Conservation (phyloP, 805 yeast species). For the Ogataea ramenticola region DNA sequence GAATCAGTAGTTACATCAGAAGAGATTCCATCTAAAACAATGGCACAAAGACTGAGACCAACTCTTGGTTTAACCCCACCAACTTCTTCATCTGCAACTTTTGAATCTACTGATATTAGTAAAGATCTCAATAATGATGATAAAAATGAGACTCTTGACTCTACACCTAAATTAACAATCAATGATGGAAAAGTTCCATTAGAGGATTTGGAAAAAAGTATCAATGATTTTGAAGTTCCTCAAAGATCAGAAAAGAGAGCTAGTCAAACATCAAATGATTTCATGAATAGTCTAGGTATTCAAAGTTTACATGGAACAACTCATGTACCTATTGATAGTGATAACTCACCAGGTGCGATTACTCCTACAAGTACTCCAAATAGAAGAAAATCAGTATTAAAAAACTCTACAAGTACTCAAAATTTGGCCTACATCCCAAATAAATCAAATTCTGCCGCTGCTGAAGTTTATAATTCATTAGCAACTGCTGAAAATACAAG, state of each 20-base stretch:
- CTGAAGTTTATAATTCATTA: slow-evolving; percentile 56
- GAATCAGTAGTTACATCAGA: neutral
- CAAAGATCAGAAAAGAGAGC: slow-evolving; percentile 24
- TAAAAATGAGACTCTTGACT: too few relatives aligned
- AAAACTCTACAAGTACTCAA: slow-evolving; percentile 18
- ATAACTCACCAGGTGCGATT: slow-evolving; percentile 11
- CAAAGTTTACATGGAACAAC: too few relatives aligned
- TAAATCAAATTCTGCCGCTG: slow-evolving; percentile 32
- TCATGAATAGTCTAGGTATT: neutral
- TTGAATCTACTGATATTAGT: slow-evolving; percentile 4
- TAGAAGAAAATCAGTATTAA: slow-evolving; percentile 43
- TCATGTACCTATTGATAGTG: too few relatives aligned
- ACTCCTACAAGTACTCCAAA: slow-evolving; percentile 12
- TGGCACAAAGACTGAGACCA: slow-evolving; percentile 44
- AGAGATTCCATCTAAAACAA: slow-evolving; percentile 13
- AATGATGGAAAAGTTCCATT: neutral
- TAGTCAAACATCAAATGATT: neutral
- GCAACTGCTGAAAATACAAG: slow-evolving; percentile 79
- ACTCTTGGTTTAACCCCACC: slow-evolving; percentile 23
- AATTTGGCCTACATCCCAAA: slow-evolving; percentile 1
- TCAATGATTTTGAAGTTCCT: slow-evolving; percentile 20
- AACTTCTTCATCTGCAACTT: slow-evolving; percentile 3
- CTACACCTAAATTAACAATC: neutral
- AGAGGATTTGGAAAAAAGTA: neutral
- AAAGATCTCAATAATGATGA: too few relatives aligned